A percentile compares a stretch with the other conserved stretches of the same genome.
Evolutionary conservation across 441 rosid genomes (phyloP).

Genomic region (Capsella rubella): DNA sequence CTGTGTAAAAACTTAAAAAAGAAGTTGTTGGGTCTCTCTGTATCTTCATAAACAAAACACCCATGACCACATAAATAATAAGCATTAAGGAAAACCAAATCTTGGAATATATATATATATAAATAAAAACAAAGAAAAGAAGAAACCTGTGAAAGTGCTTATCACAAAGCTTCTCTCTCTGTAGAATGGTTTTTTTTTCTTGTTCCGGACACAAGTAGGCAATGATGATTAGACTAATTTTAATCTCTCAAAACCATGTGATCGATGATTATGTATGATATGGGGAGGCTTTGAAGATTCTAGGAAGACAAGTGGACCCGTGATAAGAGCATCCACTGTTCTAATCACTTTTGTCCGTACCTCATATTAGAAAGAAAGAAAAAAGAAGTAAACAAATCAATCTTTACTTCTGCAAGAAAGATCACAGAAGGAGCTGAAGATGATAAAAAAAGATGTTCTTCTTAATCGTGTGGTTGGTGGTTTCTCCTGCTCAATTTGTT

Average conservation of each 20-base stretch:
- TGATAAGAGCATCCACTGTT: conserved; percentile 47
- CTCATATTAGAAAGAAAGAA: conserved; percentile 1
- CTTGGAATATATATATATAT: not conserved
- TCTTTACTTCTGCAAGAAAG: conserved; percentile 25
- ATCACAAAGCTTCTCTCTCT: conserved; percentile 35
- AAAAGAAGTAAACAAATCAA: conserved; percentile 12
- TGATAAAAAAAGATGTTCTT: conserved; percentile 13
- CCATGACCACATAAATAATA: not conserved
- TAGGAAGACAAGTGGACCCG: conserved; percentile 45
- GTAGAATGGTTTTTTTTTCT: conserved; percentile 16
- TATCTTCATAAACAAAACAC: not conserved
- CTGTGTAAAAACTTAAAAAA: not conserved
- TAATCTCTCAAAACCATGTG: conserved; percentile 32
- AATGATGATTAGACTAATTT: conserved; percentile 27
- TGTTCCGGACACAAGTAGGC: conserved; percentile 30
- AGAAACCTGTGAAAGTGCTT: conserved; percentile 23
- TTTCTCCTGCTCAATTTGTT: conserved; percentile 5
- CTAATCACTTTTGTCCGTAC: conserved; percentile 35
- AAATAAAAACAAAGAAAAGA: not conserved
- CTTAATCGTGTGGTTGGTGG: conserved; percentile 32
- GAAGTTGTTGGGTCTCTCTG: not conserved
- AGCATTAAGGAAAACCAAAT: not conserved
- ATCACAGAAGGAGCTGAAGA: conserved; percentile 1
- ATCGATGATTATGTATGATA: conserved; percentile 10
- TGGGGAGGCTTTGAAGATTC: conserved; percentile 40